A percentile compares a stretch with the other conserved stretches of the same genome.
Evolutionary conservation across 2,329 filamentous ascomycete genomes (phyloP).

Genomic region (Septoria linicola): DNA sequence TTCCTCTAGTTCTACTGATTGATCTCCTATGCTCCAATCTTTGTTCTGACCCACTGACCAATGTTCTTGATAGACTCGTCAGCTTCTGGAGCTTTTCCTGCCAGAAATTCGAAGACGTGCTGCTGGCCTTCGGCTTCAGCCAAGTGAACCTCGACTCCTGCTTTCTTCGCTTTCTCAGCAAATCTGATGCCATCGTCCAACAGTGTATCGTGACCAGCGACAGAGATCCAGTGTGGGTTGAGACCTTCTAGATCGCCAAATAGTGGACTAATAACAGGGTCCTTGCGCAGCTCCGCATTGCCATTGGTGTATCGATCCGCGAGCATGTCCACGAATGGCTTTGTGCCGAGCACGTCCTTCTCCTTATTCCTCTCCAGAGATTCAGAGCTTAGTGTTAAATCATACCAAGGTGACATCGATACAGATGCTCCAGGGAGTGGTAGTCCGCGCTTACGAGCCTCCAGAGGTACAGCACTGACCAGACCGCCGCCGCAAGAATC

Average conservation of each 20-base stretch:
- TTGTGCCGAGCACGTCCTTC: slow-evolving; percentile 28
- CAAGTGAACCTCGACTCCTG: slow-evolving; percentile 47
- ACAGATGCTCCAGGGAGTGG: slow-evolving; percentile 27
- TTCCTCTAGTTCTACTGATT: too few relatives aligned
- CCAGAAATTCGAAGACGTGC: slow-evolving; percentile 40
- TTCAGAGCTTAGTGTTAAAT: slow-evolving; percentile 21
- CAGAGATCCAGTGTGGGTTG: slow-evolving; percentile 52
- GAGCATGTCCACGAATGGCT: slow-evolving; percentile 23
- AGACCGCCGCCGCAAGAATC: slow-evolving; percentile 33
- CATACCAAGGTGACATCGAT: slow-evolving; percentile 31
- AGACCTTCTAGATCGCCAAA: slow-evolving; percentile 37
- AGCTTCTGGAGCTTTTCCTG: slow-evolving; percentile 31
- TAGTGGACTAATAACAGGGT: slow-evolving; percentile 26
- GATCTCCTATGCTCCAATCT: slow-evolving; percentile 21
- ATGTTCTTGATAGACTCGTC: slow-evolving; percentile 25
- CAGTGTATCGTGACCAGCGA: slow-evolving; percentile 52
- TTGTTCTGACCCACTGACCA: slow-evolving; percentile 28
- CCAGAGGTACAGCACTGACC: slow-evolving; percentile 28
- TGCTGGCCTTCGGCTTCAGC: slow-evolving; percentile 47
- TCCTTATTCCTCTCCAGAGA: slow-evolving; percentile 25
- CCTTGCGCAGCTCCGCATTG: slow-evolving; percentile 15
- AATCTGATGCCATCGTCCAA: slow-evolving; percentile 55
- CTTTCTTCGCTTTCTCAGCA: slow-evolving; percentile 48
- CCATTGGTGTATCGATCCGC: slow-evolving; percentile 23
- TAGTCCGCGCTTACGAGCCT: slow-evolving; percentile 23